Conservation (phyloP, 2,329 filamentous ascomycete species). For the Didymella pinodella region DNA sequence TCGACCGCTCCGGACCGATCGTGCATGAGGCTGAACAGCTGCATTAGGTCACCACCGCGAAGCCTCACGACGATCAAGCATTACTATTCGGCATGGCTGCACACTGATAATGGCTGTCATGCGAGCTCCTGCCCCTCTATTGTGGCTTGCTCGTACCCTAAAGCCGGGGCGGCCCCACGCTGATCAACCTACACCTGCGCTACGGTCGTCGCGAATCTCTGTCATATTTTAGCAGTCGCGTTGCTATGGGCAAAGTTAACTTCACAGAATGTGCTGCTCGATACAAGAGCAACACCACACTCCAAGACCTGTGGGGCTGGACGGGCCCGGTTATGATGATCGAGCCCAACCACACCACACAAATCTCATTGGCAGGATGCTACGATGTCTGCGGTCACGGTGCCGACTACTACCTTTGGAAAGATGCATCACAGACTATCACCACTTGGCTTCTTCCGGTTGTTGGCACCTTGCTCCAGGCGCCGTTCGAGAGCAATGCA, state of each 20-base stretch:
- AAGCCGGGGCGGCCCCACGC: conserved; percentile 13
- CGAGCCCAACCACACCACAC: conserved; percentile 24
- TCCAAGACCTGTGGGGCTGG: conserved; percentile 30
- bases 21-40: background rate
- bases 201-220: background rate
- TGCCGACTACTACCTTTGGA: conserved; percentile 46
- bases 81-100: background rate
- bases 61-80: background rate
- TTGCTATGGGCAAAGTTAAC: conserved; percentile 11
- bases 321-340: conserved; percentile 29
- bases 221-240: background rate
- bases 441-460: conserved; percentile 54
- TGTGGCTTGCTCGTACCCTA: conserved; percentile 11
- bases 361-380: conserved; percentile 47
- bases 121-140: conserved; percentile 1
- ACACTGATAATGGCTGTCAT: background rate
- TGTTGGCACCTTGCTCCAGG: conserved; percentile 51
- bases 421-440: conserved; percentile 43
- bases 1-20: background rate
- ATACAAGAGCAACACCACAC: conserved; percentile 9
- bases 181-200: background rate
- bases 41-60: conserved; percentile 2
- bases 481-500: conserved; percentile 54
- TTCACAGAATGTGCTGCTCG: conserved; percentile 4
- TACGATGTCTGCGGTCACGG: conserved; percentile 45